Evolutionary conservation across 2,329 filamentous ascomycete species (phyloP), one percentile per base, ranked within the genome.

Genomic region (Clonostachys byssicola): DNA sequence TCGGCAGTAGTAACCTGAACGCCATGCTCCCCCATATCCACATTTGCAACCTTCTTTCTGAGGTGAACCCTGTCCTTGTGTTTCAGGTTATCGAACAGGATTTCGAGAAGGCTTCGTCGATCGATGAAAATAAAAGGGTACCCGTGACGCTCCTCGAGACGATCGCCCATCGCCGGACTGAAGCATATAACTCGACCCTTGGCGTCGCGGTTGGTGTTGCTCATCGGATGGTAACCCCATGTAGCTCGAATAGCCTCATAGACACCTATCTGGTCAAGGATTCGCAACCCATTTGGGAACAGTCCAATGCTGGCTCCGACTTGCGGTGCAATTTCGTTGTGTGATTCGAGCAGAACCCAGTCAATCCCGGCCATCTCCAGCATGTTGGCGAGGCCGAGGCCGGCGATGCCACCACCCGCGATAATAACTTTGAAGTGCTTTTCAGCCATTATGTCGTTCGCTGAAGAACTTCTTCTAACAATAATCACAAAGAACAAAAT

Each of bases 251-350:
- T 63, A 3, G 65, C 63, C 2, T 67, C 42, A 53, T 79, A 79
- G 4, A 81, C 61, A 1, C 66, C 72, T 0, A 83, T 59, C 0
- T 56, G 58, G 50, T 82, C 73, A 0, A 85, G 67, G 36, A 82
- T 65, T 5, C 69, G 67, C 2, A 84, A 67, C 0, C 77, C 76
- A 46, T 83, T 83, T 6, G 80, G 80, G 0, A 78, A 80, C 3
- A 83, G 70, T 72, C 81, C 80, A 30, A 84, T 65, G 1, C 75
- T 78, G 4, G 79, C 80, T n/a, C 75, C 74, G 18, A 74, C 72
- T 49, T 74, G 67, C 3, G 72, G 65, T 2, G 71, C 65, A 0
- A 67, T 65, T 1, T 62, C 49, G 9, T 74, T 68, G 13, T 67
- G 64, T 50, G 61, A 60, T 52, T 83, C 80, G 50, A 80, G 83